A percentile compares a stretch with the other conserved stretches of the same genome.
phyloP scores from a whole-genome alignment of 108 stramenopile species.

The Pseudonitzschia multistriata region DNA sequence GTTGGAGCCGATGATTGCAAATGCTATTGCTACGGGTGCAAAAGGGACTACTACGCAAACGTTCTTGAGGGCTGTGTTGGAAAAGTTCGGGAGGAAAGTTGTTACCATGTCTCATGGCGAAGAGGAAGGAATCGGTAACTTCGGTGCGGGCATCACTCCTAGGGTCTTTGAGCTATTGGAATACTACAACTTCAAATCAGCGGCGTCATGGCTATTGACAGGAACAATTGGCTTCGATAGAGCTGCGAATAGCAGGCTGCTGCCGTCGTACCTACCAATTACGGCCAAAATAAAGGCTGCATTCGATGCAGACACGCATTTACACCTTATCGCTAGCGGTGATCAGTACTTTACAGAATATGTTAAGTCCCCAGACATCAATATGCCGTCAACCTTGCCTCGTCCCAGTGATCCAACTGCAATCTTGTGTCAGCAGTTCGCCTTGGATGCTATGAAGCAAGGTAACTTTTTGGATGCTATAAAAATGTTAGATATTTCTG shows the following conservation, averaged over 20 bases:
- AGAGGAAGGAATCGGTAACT: constrained; percentile 68
- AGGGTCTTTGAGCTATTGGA: constrained; percentile 63
- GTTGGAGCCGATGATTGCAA: constrained; percentile 80
- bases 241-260: constrained; percentile 47
- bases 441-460: constrained; percentile 34
- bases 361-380: constrained; percentile 52
- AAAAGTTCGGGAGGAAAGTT: constrained; percentile 82
- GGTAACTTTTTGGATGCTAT: constrained; percentile 49
- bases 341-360: constrained; percentile 69
- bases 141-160: constrained; percentile 67
- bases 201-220: constrained; percentile 72
- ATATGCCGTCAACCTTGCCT: constrained; percentile 48
- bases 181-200: constrained; percentile 50
- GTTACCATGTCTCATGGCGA: constrained; percentile 71
- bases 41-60: constrained; percentile 14
- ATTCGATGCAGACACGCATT: constrained; percentile 42
- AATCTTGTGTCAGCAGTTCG: constrained; percentile 46
- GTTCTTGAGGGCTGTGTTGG: constrained; percentile 60
- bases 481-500: constrained; percentile 64
- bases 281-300: constrained; percentile 56
- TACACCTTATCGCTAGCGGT: constrained; percentile 64
- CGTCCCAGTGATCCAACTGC: constrained; percentile 58
- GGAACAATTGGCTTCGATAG: constrained; percentile 49
- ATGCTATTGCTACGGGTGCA: constrained; percentile 70
- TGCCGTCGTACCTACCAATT: constrained; percentile 72